Evolutionary conservation across 2,329 filamentous ascomycete genomes (phyloP).

Genomic region (Teratosphaeria epicoccoides): DNA sequence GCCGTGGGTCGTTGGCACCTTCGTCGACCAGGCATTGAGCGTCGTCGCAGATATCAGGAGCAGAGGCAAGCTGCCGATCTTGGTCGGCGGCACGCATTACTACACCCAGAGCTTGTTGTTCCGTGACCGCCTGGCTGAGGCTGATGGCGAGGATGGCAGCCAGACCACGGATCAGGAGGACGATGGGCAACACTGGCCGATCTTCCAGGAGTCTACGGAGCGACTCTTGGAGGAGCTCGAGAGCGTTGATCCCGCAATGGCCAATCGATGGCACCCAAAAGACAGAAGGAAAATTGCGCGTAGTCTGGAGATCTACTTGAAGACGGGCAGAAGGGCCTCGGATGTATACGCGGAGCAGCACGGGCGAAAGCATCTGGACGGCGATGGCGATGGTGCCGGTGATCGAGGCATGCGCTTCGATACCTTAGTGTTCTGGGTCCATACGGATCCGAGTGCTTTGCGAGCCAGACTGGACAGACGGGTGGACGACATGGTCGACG

Average conservation of each 20-base stretch:
- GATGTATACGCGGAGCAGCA: conserved; percentile 75
- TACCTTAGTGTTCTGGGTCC: conserved; percentile 76
- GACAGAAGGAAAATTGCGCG: conserved; percentile 81
- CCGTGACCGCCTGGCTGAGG: conserved; percentile 53
- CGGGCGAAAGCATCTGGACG: conserved; percentile 2
- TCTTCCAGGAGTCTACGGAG: conserved; percentile 48
- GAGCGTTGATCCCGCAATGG: conserved; percentile 82
- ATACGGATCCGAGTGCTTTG: conserved; percentile 59
- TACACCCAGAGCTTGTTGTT: conserved; percentile 87
- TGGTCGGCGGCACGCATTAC: conserved; percentile 93
- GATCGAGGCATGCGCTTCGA: conserved; percentile 35
- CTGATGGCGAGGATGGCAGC: not conserved
- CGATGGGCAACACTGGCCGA: conserved; percentile 38
- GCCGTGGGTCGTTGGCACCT: conserved; percentile 73
- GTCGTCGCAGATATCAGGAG: conserved; percentile 67
- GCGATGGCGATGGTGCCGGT: not conserved
- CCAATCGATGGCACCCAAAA: conserved; percentile 84
- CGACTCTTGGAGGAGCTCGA: conserved; percentile 61
- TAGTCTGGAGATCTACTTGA: conserved; percentile 80
- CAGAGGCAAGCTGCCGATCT: conserved; percentile 71
- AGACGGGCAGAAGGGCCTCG: conserved; percentile 70
- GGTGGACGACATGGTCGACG: conserved; percentile 71
- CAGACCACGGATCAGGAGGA: conserved; percentile 27
- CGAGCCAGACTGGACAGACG: conserved; percentile 61
- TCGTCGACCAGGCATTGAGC: conserved; percentile 56